Evolutionary conservation across 2,329 filamentous ascomycete genomes (phyloP).

Genomic region (Colletotrichum noveboracense): DNA sequence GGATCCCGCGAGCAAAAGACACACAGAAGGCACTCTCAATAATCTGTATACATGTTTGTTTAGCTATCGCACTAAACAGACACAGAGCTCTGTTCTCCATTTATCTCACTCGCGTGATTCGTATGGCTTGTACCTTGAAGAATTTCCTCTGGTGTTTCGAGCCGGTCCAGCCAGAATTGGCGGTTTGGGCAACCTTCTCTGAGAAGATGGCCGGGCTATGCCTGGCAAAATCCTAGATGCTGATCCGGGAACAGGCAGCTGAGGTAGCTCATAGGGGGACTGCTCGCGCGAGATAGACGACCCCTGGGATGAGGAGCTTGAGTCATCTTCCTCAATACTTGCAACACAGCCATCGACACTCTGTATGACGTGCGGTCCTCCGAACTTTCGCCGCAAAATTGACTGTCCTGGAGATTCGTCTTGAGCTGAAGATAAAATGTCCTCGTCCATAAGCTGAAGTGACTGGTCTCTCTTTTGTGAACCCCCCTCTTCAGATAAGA

Average conservation of each 20-base stretch:
- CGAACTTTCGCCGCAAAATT: too few species aligned
- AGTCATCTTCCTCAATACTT: not conserved
- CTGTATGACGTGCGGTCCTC: too few species aligned
- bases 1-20: not conserved
- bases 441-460: too few species aligned
- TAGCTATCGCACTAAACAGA: not conserved
- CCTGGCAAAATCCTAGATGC: not conserved
- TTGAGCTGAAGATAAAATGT: too few species aligned
- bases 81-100: not conserved
- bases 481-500: too few species aligned
- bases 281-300: not conserved
- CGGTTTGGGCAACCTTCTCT: not conserved
- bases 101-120: not conserved
- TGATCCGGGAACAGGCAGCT: not conserved
- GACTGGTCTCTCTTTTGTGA: too few species aligned
- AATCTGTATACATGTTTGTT: not conserved
- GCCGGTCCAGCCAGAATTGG: not conserved
- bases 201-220: not conserved
- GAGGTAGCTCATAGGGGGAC: not conserved
- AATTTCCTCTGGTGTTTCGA: not conserved
- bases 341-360: not conserved
- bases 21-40: not conserved
- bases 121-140: not conserved
- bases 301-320: not conserved
- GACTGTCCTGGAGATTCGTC: too few species aligned